phyloP scores from a whole-genome alignment of 2,329 filamentous ascomycete species.

The Aspergillus tubingensis region DNA sequence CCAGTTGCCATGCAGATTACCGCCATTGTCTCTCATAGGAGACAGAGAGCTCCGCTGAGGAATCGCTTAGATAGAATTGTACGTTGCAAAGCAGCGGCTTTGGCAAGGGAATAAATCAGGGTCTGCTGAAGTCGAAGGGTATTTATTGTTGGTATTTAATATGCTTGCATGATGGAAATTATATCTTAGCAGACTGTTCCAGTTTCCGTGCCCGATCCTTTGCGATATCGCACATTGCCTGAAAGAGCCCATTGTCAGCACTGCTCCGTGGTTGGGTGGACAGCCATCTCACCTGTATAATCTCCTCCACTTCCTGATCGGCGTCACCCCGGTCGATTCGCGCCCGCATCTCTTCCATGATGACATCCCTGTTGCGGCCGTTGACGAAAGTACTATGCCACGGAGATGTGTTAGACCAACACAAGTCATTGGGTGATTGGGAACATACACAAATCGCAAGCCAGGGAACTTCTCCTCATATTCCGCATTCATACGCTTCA shows the following conservation, averaged over 20 bases:
- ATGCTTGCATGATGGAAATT: background rate
- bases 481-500: slow-evolving; percentile 68
- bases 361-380: slow-evolving; percentile 68
- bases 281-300: slow-evolving; percentile 64
- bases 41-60: too few species aligned
- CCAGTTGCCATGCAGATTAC: too few species aligned
- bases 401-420: background rate
- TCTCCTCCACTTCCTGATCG: slow-evolving; percentile 68
- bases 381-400: slow-evolving; percentile 77
- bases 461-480: slow-evolving; percentile 84
- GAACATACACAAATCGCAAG: slow-evolving; percentile 64
- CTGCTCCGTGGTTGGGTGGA: background rate
- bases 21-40: too few species aligned
- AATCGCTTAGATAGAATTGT: too few species aligned
- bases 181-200: slow-evolving; percentile 20
- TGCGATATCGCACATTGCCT: slow-evolving; percentile 94
- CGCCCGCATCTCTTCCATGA: slow-evolving; percentile 79
- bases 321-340: slow-evolving; percentile 71
- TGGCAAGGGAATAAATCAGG: background rate
- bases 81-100: too few species aligned
- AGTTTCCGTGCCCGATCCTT: slow-evolving; percentile 73
- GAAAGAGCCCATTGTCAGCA: slow-evolving; percentile 4
- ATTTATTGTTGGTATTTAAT: background rate
- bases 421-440: background rate
- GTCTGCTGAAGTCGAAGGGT: background rate